A percentile compares a stretch with the other conserved stretches of the same genome.
Evolutionary conservation across 345 rosid genomes (phyloP).

Genomic region (Sisymbrium altissimum): DNA sequence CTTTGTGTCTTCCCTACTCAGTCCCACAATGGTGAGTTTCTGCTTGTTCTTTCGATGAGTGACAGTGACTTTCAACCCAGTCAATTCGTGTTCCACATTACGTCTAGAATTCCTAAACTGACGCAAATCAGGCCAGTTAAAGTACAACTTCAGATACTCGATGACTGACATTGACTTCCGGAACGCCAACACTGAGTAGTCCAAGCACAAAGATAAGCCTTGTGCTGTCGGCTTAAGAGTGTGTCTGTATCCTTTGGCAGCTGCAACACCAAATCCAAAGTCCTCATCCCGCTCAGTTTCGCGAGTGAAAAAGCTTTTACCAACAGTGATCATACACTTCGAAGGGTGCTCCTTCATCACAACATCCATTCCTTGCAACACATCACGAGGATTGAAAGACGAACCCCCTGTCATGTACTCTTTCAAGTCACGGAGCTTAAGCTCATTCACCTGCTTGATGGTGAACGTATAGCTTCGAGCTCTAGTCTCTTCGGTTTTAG

Average conservation of each 20-base stretch:
- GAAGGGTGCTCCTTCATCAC: constrained; percentile 89
- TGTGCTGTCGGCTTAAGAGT: constrained; percentile 75
- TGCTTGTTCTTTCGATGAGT: constrained; percentile 68
- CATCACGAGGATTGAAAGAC: constrained; percentile 53
- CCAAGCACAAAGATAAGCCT: constrained; percentile 68
- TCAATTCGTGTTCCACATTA: constrained; percentile 45
- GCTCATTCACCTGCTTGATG: constrained; percentile 63
- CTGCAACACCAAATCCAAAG: constrained; percentile 58
- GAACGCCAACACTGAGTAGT: constrained; percentile 72
- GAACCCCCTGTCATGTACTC: constrained; percentile 48
- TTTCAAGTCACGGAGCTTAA: constrained; percentile 52
- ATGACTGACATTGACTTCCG: constrained; percentile 57
- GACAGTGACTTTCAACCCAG: constrained; percentile 60
- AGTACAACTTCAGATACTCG: constrained; percentile 50
- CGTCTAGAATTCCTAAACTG: constrained; percentile 26
- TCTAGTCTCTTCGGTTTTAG: constrained; percentile 44
- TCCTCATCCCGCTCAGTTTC: constrained; percentile 32
- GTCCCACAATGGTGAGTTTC: constrained; percentile 46
- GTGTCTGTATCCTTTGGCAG: constrained; percentile 68
- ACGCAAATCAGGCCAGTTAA: constrained; percentile 30
- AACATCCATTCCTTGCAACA: constrained; percentile 85
- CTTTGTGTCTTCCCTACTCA: constrained; percentile 42
- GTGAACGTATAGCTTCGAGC: constrained; percentile 34
- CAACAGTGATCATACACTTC: constrained; percentile 55
- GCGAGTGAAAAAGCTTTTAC: constrained; percentile 53